These are phyloP conservation scores for Xylariaceae sp. DNA, from an alignment of 2,329 filamentous ascomycete species.

Conservation along the genomic window DNA sequence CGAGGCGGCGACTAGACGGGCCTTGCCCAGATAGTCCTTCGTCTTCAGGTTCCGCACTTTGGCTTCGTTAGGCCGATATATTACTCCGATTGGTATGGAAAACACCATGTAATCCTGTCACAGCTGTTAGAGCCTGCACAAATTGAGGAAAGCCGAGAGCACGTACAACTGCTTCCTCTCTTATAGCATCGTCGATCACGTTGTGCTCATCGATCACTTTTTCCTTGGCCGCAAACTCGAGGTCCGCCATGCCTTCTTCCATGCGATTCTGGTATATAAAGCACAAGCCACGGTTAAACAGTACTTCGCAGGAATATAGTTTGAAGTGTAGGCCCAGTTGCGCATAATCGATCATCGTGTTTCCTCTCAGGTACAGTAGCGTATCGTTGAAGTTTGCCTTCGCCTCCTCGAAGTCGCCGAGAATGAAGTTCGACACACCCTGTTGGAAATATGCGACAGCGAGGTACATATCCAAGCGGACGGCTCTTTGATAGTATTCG, in stretches of 20 bases:
- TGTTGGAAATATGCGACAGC: conserved; percentile 98
- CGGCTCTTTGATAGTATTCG: conserved; percentile 88
- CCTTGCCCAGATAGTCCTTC: conserved; percentile 95
- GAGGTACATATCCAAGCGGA: conserved; percentile 87
- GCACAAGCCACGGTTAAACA: conserved; percentile 95
- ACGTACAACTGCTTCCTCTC: conserved; percentile 81
- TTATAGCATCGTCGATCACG: conserved; percentile 95
- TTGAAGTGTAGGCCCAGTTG: conserved; percentile 94
- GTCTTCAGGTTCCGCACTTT: conserved; percentile 98
- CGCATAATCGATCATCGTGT: conserved; percentile 96
- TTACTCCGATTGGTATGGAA: conserved; percentile 90
- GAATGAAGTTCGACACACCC: conserved; percentile 93
- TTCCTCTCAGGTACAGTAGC: conserved; percentile 85
- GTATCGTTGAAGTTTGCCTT: conserved; percentile 99
- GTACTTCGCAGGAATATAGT: conserved; percentile 91
- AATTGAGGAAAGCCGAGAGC: neutral
- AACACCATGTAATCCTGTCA: conserved; percentile 91
- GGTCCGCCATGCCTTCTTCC: conserved; percentile 83
- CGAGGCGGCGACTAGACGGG: conserved; percentile 83
- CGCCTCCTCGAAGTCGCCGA: conserved; percentile 95
- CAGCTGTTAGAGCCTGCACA: conserved; percentile 23
- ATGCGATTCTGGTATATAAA: conserved; percentile 95
- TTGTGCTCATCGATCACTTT: conserved; percentile 95
- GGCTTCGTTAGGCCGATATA: conserved; percentile 93
- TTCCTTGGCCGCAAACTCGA: conserved; percentile 86